Base-by-base conservation (phyloP, 192 early-diverging fungal genomes). In the Rhizoclosmatium globosum region DNA sequence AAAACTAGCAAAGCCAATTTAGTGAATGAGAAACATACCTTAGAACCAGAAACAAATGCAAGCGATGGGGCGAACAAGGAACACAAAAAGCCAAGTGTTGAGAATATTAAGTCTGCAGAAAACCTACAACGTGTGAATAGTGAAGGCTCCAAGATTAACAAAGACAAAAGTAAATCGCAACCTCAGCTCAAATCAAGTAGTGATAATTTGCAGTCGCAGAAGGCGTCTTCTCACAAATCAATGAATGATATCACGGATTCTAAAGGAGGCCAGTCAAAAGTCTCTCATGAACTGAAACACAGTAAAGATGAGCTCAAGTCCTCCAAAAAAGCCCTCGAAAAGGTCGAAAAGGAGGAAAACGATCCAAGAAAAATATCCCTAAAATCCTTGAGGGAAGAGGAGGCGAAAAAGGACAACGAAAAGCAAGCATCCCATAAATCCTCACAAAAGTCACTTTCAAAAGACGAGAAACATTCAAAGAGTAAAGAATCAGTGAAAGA, bases 211-310 rank as follows among this genome's bases (percentile, higher is more conserved):
- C 31, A 31, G 31, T 31, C 11, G 9, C 53, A 56, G 53, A 56
- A 9, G 53, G 9, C 9, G 50, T 19, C 39, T 21, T 74, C 59
- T 3, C 72, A 74, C 41, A 59, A 74, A 62, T 74, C 72, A 13
- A 56, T 74, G 15, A 48, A 74, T 23, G 45, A 60, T 21, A 15
- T 71, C 69, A 57, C 61, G 61, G 31, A 31, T 31, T 31, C 31
- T 31, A 31, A 7, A 17, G 23, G 15, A 64, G 38, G 11, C 31
- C 38, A 31, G 38, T 9, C 31, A 64, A 64, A 64, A 9, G 19
- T 0, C 53, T 56, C 19, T 56, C 53, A 9, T n/a, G 21, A 64
- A 39, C 21, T 74, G 59, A 74, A 74, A 44, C 6, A 59, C 6
- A 39, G 44, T 74, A 74, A 64, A 60, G 56, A 62, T 3, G 59